Evolutionary conservation across 73 alveolate genomes (phyloP), one percentile per base, ranked within the genome.

Genomic region (Paraurostyla sp.): DNA sequence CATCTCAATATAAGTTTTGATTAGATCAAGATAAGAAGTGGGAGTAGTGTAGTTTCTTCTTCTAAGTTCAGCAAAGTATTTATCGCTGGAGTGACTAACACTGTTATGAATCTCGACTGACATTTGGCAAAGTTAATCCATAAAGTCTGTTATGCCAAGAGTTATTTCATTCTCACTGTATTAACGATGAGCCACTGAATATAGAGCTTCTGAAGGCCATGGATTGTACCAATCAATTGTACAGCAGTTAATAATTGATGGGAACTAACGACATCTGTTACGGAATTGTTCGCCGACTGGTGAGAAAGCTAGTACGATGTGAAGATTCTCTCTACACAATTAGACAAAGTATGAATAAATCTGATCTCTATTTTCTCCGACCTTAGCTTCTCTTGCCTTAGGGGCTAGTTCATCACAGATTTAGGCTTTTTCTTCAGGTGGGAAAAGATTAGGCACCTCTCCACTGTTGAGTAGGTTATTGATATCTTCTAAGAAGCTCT

Each of bases 241-340:
- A 59, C 97, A 95, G 88, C 97, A 94, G 69, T 96, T 96, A 86
- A 95, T 95, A 80, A 93, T 97, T 32, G 97, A 88, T 75, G 98
- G 97, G 97, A 98, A 96, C 95, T 99, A 98, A 22, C 99, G 98
- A 91, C 99, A 98, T 80, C 99, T 92, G 42, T 97, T 97, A 76
- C 99, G 93, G 96, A 99, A 98, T 59, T 97, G 94, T 60, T 98
- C 99, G 32, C 99, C 99, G 13, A 99, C 99, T 0, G 99, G 99
- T 0, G 99, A 97, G 93, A 99, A 99, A 0, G 99, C 98, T 85
- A 98, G 84, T 54, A 98, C 99, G 20, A 98, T 97, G 88, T 98
- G 99, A 45, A 98, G 93, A 86, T 98, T 97, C 85, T 97, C 99
- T 90, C 99, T 94, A 65, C 98, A 99, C 16, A 97, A 89, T 45